Base-by-base conservation (phyloP, 495 filamentous ascomycete genomes). In the Pseudoneurospora amorphoporcata region DNA sequence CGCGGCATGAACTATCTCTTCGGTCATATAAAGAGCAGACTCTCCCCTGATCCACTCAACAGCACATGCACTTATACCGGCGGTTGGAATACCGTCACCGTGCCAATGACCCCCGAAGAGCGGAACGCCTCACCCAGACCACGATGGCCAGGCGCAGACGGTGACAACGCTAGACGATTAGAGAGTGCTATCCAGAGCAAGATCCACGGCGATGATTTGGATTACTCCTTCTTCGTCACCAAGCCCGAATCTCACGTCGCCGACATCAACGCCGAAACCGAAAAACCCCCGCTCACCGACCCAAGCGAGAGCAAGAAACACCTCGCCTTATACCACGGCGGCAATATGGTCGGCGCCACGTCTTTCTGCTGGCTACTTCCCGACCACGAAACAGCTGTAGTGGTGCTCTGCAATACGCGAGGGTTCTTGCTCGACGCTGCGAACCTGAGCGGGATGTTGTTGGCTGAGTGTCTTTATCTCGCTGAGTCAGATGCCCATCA, bases 261-360 rank as follows among this genome's bases (percentile, higher is more conserved):
- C 39, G 39, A 40, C 39, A 12, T 40, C 39, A 40, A 40, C 39
- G 10, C 39, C 39, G 39, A 40, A 40, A 40, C 39, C 39, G 39
- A 40, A 40, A 40, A 40, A 40, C 39, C 39, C 39, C 39, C 41
- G 12, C 12, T 42, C 40, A 42, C 3, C 14, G 40, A 42, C 40
- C 40, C 40, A 42, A 42, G 40, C 40, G 12, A 42, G 14, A 42
- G 14, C n/a, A 43, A 32, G 17, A 65, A 58, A 42, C 42, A 69
- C 2, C 75, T 77, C 14, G 73, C 72, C 6, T 65, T 77, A 16
- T 70, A 69, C 72, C 75, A 77, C 70, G 73, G 75, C 7, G 75
- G 75, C 39, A 77, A 77, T 68, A 77, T 77, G 73, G 47, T 77
- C 29, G 75, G 75, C 39, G 75, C 75, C 4, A 77, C 73, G n/a